phyloP scores from a whole-genome alignment of 2,329 filamentous ascomycete species.

The Alternaria sp. region DNA sequence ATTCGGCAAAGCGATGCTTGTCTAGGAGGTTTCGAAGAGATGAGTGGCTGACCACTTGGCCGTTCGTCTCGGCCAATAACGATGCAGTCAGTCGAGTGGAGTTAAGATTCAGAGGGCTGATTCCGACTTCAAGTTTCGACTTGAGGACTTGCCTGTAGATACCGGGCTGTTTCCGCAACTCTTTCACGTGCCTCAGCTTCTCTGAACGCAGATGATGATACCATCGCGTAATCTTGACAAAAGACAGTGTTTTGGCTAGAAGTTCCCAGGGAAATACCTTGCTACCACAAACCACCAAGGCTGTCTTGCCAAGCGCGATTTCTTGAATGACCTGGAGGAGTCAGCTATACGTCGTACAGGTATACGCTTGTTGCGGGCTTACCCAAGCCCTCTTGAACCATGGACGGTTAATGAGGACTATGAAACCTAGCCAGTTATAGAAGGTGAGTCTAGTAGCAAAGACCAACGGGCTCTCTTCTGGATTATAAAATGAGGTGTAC shows the following conservation, averaged over 20 bases:
- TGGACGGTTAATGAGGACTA: conserved; percentile 36
- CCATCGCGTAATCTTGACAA: conserved; percentile 34
- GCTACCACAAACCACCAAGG: conserved; percentile 29
- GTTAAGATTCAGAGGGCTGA: conserved; percentile 36
- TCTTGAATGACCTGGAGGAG: conserved; percentile 36
- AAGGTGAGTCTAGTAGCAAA: conserved; percentile 21
- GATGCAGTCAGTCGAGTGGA: conserved; percentile 26
- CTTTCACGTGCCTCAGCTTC: conserved; percentile 32
- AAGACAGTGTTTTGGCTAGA: conserved; percentile 32
- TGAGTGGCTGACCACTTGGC: conserved; percentile 7
- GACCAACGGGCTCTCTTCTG: conserved; percentile 1
- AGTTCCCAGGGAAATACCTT: conserved; percentile 31
- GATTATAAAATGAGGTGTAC: conserved; percentile 37
- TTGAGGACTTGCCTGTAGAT: conserved; percentile 31
- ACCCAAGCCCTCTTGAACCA: conserved; percentile 44
- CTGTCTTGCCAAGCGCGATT: conserved; percentile 34
- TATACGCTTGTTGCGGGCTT: not conserved
- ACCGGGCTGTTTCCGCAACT: conserved; percentile 25
- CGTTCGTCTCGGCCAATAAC: not conserved
- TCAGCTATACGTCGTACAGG: not conserved
- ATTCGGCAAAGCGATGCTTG: conserved; percentile 34
- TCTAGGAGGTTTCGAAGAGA: conserved; percentile 31
- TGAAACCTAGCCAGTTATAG: conserved; percentile 39
- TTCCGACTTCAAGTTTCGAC: conserved; percentile 26
- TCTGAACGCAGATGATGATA: conserved; percentile 39